These are phyloP conservation scores for Carex arenaria DNA, from an alignment of 202 grass and related monocot genomes.

Conservation along the genomic window DNA sequence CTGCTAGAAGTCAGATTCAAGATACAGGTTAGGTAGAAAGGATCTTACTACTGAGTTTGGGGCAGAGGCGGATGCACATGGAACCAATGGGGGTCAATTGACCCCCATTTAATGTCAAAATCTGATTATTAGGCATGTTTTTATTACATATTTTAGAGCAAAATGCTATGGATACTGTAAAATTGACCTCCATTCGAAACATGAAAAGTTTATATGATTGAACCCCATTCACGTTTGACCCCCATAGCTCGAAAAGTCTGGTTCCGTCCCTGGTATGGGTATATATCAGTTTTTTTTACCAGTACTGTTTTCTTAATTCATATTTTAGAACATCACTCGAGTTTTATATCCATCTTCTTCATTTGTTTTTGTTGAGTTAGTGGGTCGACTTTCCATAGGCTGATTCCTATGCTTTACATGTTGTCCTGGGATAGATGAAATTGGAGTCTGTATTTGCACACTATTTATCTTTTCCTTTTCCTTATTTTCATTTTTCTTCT, in stretches of 20 bases:
- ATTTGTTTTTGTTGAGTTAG: not conserved
- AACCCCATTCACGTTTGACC: no score
- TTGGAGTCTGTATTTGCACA: not conserved
- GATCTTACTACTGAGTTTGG: not conserved
- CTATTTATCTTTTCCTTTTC: not conserved
- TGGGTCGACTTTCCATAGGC: not conserved
- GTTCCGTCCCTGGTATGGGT: no score
- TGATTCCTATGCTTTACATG: not conserved
- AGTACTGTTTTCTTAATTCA: not conserved
- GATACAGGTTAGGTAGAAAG: not conserved
- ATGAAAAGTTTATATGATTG: no score
- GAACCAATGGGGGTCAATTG: no score
- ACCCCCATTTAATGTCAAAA: no score
- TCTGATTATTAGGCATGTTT: no score
- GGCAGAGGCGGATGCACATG: no score
- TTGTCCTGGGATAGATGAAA: not conserved
- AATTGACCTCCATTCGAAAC: no score
- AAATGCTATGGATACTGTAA: no score
- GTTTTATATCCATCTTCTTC: not conserved
- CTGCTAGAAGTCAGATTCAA: not conserved
- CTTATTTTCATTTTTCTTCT: conserved; percentile 7
- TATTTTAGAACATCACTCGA: not conserved
- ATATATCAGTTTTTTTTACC: not conserved
- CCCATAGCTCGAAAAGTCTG: no score
- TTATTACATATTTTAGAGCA: no score